Base-by-base conservation (phyloP, 2,329 filamentous ascomycete genomes). In the Fusarium hainanense region DNA sequence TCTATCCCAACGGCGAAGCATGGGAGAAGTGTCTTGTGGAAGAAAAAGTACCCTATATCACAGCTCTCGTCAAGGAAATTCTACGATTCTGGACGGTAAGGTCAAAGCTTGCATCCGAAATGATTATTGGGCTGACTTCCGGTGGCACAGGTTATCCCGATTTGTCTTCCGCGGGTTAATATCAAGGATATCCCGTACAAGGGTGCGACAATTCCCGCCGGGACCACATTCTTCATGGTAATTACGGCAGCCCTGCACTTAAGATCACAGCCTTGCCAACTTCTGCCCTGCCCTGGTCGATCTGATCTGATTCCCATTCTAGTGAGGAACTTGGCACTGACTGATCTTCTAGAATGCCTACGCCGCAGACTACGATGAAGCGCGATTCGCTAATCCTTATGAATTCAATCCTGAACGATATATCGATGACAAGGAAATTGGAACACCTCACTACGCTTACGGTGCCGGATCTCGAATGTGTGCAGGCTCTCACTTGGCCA, bases 211-310 rank as follows among this genome's bases (percentile, higher is more conserved):
- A 92, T 96, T 40, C 93, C 93, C 0, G 86, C 91, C 0, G 91
- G 91, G 2, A 94, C 91, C 1, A 93, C 90, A 3, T 93, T 95
- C 72, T 93, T 94, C 79, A 91, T 95, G 91, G 86, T 87, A 37
- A 37, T 37, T 37, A 75, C 46, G 59, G 42, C 11, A 50, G 34
- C 44, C 59, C 30, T 62, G 32, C 4, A 30, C 21, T 37, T 37
- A 2, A n/a, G 16, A 37, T 37, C 34, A 32, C 25, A 34, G 48
- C n/a, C n/a, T n/a, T n/a, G n/a, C n/a, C n/a, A n/a, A n/a, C n/a
- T n/a, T n/a, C n/a, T n/a, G n/a, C n/a, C n/a, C n/a, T 32, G 32
- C 20, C 6, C n/a, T 50, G 21, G n/a, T 13, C 23, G 32, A 8
- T 23, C 54, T 28, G 11, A 16, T 55, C 41, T 28, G 27, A 11